Evolutionary conservation across 805 yeast genomes (phyloP), one percentile per base, ranked within the genome.

Genomic region (Tetrapisispora iriomotensis): DNA sequence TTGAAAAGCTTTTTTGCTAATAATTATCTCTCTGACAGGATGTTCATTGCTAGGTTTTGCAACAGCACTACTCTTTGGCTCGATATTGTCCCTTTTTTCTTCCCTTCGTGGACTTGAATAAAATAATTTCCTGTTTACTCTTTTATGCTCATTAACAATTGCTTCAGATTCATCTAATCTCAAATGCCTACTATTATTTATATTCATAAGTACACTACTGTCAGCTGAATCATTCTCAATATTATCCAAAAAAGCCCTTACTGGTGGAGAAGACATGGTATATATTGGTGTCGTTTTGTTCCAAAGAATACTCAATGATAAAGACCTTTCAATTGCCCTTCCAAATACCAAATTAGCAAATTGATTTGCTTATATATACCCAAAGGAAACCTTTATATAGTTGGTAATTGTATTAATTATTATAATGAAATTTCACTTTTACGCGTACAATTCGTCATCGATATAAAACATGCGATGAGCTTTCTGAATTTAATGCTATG

Each of bases 111-210:
- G 29, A n/a, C 29, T 27, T 4, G 29, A 27, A 27, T 27, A 27
- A 31, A 18, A 29, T 12, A 29, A 18, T 18, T 18, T 22, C 37
- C 14, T 22, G 33, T 18, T 27, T 8, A 40, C 45, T 19, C 32
- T 38, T 25, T 37, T 42, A 13, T 33, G 29, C 36, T 37, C 34
- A 7, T 20, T n/a, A 14, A 42, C 40, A 20, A 29, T 39, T 10
- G 39, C 47, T 22, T 45, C 44, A n/a, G 41, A 45, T 6, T 35
- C 37, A 37, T 47, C 51, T 15, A 47, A 26, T 22, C 51, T 39
- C 20, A 47, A 37, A 9, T 48, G 43, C 6, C 32, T 41, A 15
- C 44, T 43, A 32, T 45, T 40, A 25, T 38, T 43, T 8, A 38
- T 40, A 21, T 42, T 44, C 22, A 45, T 39, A 10, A 35, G 20